These are phyloP conservation scores for Colletotrichum liriopes DNA, from an alignment of 2,329 filamentous ascomycete genomes.

Conservation along the genomic window DNA sequence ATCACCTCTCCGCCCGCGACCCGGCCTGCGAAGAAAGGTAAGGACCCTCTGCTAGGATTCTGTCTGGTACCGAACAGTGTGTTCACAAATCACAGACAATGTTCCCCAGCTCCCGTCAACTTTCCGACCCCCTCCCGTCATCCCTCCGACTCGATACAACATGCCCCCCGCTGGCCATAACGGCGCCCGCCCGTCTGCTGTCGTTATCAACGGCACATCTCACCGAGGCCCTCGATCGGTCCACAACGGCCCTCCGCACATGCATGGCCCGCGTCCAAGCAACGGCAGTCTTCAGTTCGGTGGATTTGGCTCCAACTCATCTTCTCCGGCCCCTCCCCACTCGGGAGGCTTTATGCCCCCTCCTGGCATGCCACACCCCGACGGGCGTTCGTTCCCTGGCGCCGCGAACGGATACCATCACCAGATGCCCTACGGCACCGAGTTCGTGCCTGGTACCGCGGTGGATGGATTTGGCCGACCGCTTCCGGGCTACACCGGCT, in stretches of 20 bases:
- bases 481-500: slow-evolving; percentile 50
- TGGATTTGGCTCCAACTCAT: slow-evolving; percentile 69
- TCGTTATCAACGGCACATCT: slow-evolving; percentile 53
- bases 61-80: not conserved
- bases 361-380: slow-evolving; percentile 58
- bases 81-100: slow-evolving; percentile 26
- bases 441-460: slow-evolving; percentile 53
- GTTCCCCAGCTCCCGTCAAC: slow-evolving; percentile 6
- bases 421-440: slow-evolving; percentile 55
- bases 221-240: slow-evolving; percentile 52
- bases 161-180: slow-evolving; percentile 51
- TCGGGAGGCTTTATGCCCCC: slow-evolving; percentile 65
- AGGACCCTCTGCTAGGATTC: not conserved
- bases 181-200: slow-evolving; percentile 49
- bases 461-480: slow-evolving; percentile 58
- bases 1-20: slow-evolving; percentile 6
- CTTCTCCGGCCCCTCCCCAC: slow-evolving; percentile 70
- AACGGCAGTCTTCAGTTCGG: slow-evolving; percentile 72
- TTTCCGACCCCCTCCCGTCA: slow-evolving; percentile 50
- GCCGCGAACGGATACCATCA: slow-evolving; percentile 56
- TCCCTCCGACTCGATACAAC: slow-evolving; percentile 57
- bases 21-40: slow-evolving; percentile 5
- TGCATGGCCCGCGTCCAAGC: slow-evolving; percentile 69
- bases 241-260: slow-evolving; percentile 53
- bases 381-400: slow-evolving; percentile 51